Percentiles rank a stretch among this genome's conserved stretches.
phyloP scores from a whole-genome alignment of 2,329 filamentous ascomycete species.

The Emmonsiellopsis sp. region DNA sequence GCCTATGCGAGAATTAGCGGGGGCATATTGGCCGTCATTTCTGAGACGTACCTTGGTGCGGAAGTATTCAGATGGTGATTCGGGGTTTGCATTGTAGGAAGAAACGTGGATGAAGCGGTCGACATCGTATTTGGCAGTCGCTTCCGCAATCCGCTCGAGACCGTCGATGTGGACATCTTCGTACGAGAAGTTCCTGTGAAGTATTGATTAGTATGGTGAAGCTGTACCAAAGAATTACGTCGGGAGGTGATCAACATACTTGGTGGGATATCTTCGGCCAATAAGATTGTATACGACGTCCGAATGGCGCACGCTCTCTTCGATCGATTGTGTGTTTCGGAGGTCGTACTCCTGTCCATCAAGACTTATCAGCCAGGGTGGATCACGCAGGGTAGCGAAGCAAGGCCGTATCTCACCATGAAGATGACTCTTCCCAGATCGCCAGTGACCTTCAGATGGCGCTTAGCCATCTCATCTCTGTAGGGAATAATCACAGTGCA shows the following conservation, averaged over 20 bases:
- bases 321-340: constrained; percentile 87
- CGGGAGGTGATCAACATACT: constrained; percentile 45
- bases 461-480: constrained; percentile 96
- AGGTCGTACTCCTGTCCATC: constrained; percentile 74
- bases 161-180: constrained; percentile 91
- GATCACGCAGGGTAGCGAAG: neutral
- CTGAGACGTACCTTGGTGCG: constrained; percentile 61
- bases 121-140: constrained; percentile 94
- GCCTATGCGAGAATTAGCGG: constrained; percentile 39
- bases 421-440: constrained; percentile 86
- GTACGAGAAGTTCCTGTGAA: constrained; percentile 75
- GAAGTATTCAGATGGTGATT: constrained; percentile 82
- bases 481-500: constrained; percentile 89
- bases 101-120: constrained; percentile 96
- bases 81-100: constrained; percentile 75
- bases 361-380: constrained; percentile 12
- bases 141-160: constrained; percentile 82
- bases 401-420: constrained; percentile 46
- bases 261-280: constrained; percentile 90
- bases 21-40: neutral
- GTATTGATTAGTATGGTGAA: neutral
- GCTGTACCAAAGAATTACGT: neutral
- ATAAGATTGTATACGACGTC: constrained; percentile 96
- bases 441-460: constrained; percentile 91
- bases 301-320: constrained; percentile 92